Evolutionary conservation across 2,329 filamentous ascomycete species (phyloP).

Genomic region (Fusarium poae): DNA sequence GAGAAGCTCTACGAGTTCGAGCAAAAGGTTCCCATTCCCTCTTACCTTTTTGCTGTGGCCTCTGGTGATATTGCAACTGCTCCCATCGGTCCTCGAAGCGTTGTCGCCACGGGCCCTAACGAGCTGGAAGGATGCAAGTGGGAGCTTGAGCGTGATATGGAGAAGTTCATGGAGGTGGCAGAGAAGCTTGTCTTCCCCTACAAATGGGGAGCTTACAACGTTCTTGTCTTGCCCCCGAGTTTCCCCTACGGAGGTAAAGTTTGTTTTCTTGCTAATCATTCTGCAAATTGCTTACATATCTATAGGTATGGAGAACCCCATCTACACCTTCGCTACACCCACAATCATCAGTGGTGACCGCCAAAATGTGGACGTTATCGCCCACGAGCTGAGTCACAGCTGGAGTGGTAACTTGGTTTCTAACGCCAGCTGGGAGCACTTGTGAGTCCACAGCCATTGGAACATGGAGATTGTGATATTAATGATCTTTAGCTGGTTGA

Average conservation of each 20-base stretch:
- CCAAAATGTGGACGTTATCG: constrained; percentile 96
- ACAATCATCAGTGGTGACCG: constrained; percentile 92
- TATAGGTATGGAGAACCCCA: constrained; percentile 86
- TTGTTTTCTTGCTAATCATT: neutral
- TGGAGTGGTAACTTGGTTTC: constrained; percentile 92
- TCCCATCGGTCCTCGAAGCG: constrained; percentile 86
- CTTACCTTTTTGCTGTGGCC: constrained; percentile 94
- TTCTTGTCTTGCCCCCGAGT: constrained; percentile 87
- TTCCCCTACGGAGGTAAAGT: constrained; percentile 85
- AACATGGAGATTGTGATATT: neutral
- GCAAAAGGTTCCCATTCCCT: constrained; percentile 92
- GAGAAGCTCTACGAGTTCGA: constrained; percentile 84
- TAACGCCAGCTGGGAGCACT: constrained; percentile 85
- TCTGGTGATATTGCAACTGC: constrained; percentile 87
- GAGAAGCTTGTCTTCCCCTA: constrained; percentile 89
- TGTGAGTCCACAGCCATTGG: constrained; percentile 59
- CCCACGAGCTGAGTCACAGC: constrained; percentile 81
- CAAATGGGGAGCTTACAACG: constrained; percentile 95
- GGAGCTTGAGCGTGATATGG: constrained; percentile 92
- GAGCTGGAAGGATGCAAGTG: constrained; percentile 86
- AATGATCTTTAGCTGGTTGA: constrained; percentile 67
- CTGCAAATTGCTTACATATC: constrained; percentile 17
- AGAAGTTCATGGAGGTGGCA: constrained; percentile 89
- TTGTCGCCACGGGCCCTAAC: constrained; percentile 89
- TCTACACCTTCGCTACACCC: constrained; percentile 95